Evolutionary conservation across 1,284 basidiomycete genomes (phyloP).

Genomic region (Austroboletus olivaceoglutinosus): DNA sequence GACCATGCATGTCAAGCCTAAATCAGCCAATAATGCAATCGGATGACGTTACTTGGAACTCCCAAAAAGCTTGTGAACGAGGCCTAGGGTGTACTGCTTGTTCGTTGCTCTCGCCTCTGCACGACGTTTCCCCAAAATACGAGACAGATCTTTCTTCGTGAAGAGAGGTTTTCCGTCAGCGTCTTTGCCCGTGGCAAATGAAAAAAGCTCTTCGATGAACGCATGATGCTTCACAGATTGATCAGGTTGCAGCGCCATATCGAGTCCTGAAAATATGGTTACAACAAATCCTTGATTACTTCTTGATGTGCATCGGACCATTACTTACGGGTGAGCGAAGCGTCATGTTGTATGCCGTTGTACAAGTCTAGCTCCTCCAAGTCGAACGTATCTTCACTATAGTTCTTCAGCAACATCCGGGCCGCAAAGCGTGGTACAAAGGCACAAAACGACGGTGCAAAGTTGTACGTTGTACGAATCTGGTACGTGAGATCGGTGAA

Average conservation of each 20-base stretch:
- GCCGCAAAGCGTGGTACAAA: constrained; percentile 63
- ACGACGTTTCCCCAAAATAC: constrained; percentile 55
- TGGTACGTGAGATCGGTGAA: constrained; percentile 54
- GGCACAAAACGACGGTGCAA: constrained; percentile 61
- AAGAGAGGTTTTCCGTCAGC: constrained; percentile 45
- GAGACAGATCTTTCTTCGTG: constrained; percentile 57
- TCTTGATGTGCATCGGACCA: too few species aligned
- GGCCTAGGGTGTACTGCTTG: constrained; percentile 48
- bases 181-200: constrained; percentile 57
- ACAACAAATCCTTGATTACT: too few species aligned
- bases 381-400: constrained; percentile 58
- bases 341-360: constrained; percentile 79
- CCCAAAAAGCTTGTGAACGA: constrained; percentile 59
- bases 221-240: constrained; percentile 50
- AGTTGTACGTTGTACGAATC: constrained; percentile 63
- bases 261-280: constrained; percentile 61
- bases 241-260: constrained; percentile 46
- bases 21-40: neutral
- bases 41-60: constrained; percentile 53
- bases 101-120: constrained; percentile 53
- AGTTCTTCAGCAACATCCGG: constrained; percentile 52
- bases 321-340: constrained; percentile 61
- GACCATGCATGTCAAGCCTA: neutral
- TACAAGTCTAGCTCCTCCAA: constrained; percentile 64
- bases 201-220: constrained; percentile 58